phyloP scores from a whole-genome alignment of 73 alveolate species.

The Blepharisma japonicum region DNA sequence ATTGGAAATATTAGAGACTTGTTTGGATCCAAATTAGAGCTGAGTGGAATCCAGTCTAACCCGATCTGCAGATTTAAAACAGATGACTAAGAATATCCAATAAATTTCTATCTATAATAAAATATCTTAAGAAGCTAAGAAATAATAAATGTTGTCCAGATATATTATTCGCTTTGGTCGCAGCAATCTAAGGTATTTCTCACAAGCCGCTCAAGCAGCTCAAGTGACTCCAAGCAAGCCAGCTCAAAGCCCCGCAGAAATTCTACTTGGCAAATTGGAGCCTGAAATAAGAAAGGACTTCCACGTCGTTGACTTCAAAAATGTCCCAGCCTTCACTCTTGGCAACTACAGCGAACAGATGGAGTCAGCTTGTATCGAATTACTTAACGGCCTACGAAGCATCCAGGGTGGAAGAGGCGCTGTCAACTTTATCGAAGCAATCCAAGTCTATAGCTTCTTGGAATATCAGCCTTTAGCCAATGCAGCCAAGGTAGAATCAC shows the following conservation, averaged over 20 bases:
- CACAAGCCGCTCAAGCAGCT: too few species aligned
- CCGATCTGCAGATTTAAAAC: constrained; percentile 87
- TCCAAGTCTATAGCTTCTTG: constrained; percentile 9
- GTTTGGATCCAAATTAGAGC: constrained; percentile 95
- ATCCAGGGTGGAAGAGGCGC: background rate
- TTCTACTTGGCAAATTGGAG: too few species aligned
- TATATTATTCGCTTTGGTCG: too few species aligned
- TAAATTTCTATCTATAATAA: too few species aligned
- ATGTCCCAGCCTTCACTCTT: background rate
- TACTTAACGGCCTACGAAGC: background rate
- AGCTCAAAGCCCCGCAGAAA: too few species aligned
- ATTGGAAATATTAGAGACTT: constrained; percentile 91
- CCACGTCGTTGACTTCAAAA: background rate
- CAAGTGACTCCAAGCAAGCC: too few species aligned
- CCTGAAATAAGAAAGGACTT: too few species aligned
- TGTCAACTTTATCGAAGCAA: background rate
- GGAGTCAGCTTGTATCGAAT: background rate
- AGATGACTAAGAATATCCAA: too few species aligned
- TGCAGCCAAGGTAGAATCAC: constrained; percentile 12
- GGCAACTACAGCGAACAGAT: constrained; percentile 6
- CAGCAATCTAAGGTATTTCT: too few species aligned
- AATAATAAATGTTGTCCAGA: too few species aligned
- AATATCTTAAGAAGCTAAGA: too few species aligned
- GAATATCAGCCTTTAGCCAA: constrained; percentile 1
- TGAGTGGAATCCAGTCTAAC: constrained; percentile 83